Evolutionary conservation across 2,329 filamentous ascomycete species (phyloP).

Genomic region (Fusarium sp.): DNA sequence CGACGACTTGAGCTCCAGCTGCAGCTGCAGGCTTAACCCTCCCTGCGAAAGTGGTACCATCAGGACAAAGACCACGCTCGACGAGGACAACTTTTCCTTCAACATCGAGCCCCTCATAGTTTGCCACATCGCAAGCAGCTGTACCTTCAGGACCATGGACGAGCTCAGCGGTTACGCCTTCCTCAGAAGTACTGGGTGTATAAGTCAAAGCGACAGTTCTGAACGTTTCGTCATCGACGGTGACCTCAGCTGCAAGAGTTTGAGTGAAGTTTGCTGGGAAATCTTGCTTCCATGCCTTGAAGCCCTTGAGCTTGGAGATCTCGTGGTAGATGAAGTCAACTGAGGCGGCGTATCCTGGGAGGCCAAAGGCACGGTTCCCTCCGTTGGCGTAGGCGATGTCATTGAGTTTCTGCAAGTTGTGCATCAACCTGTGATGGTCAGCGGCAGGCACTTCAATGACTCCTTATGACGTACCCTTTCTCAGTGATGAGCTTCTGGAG

Average conservation of each 20-base stretch:
- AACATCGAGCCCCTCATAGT: slow-evolving; percentile 41
- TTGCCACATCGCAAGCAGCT: slow-evolving; percentile 38
- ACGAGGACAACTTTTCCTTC: slow-evolving; percentile 47
- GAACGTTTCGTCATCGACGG: slow-evolving; percentile 40
- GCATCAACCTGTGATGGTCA: slow-evolving; percentile 31
- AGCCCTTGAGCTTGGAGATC: slow-evolving; percentile 42
- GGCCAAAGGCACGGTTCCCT: slow-evolving; percentile 46
- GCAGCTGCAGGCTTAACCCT: slow-evolving; percentile 43
- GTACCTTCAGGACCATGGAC: slow-evolving; percentile 41
- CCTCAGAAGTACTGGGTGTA: slow-evolving; percentile 44
- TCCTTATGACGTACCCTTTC: slow-evolving; percentile 14
- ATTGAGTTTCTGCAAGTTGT: slow-evolving; percentile 42
- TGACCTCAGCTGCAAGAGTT: slow-evolving; percentile 34
- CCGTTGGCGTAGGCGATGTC: slow-evolving; percentile 46
- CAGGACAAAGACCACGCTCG: slow-evolving; percentile 45
- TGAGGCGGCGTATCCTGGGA: slow-evolving; percentile 48
- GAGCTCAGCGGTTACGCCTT: slow-evolving; percentile 42
- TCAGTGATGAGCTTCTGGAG: slow-evolving; percentile 40
- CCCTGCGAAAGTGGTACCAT: slow-evolving; percentile 45
- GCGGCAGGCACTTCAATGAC: accelerated
- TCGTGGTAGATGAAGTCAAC: slow-evolving; percentile 44
- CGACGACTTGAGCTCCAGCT: slow-evolving; percentile 44
- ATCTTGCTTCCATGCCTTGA: slow-evolving; percentile 44
- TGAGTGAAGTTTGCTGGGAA: slow-evolving; percentile 43
- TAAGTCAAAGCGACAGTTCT: slow-evolving; percentile 44